A percentile compares a stretch with the other conserved stretches of the same genome.
Conservation (phyloP, 208 protist genomes). For the Leishmania mexicana region DNA sequence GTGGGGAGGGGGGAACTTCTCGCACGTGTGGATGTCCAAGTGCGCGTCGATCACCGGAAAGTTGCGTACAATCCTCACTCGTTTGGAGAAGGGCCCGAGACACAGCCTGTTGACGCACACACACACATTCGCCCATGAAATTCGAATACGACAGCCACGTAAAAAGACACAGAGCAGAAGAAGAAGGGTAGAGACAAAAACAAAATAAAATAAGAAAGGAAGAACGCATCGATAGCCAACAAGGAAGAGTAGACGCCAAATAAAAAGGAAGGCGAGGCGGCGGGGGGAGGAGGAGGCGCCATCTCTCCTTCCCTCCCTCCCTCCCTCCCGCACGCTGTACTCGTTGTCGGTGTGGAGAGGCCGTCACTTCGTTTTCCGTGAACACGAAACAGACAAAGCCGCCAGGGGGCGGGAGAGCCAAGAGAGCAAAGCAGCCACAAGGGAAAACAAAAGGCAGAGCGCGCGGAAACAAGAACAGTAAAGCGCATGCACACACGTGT, state of each 20-base stretch:
- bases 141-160: neutral
- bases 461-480: neutral
- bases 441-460: neutral
- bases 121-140: neutral
- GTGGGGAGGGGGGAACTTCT: too few species aligned
- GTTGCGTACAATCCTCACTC: too few species aligned
- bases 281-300: too few species aligned
- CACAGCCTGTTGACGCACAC: too few species aligned
- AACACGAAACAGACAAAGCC: neutral
- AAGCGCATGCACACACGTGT: neutral
- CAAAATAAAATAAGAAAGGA: neutral
- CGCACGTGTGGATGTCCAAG: too few species aligned
- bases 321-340: too few species aligned
- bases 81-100: too few species aligned
- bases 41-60: too few species aligned
- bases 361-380: neutral
- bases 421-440: too few species aligned
- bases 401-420: neutral
- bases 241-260: neutral
- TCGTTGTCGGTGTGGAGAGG: neutral
- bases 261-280: too few species aligned
- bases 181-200: neutral
- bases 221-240: neutral
- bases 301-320: too few species aligned
- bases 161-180: neutral